Conservation (phyloP, 176 grass and related monocot species). For the Cenchrus americanus region DNA sequence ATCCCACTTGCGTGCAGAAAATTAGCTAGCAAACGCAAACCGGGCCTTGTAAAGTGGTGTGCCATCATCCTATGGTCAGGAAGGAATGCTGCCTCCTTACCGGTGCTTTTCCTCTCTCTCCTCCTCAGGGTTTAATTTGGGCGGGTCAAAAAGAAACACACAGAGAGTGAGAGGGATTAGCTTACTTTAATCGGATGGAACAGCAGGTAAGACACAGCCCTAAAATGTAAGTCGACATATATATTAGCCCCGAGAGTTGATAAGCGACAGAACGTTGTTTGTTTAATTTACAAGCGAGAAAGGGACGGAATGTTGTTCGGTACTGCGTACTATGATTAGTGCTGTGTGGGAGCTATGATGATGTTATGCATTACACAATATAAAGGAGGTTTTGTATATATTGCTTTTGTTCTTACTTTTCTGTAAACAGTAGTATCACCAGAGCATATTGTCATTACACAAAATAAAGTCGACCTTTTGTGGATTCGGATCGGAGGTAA, state of each 20-base stretch:
- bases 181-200: constrained; percentile 10
- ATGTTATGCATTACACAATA: background rate
- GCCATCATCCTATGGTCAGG: constrained; percentile 7
- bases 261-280: background rate
- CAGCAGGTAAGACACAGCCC: background rate
- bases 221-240: background rate
- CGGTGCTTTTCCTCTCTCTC: constrained; percentile 45
- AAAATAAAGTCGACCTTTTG: background rate
- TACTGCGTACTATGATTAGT: constrained; percentile 1
- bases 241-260: background rate
- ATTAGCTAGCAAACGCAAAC: background rate
- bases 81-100: constrained; percentile 28
- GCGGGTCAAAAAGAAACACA: constrained; percentile 2
- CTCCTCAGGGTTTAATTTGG: background rate
- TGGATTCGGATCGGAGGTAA: background rate
- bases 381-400: background rate
- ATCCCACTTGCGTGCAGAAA: background rate
- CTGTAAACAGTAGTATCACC: background rate
- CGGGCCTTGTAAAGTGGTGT: background rate
- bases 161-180: background rate
- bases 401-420: background rate
- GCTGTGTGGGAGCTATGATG: background rate
- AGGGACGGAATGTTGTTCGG: background rate
- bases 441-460: background rate
- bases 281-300: background rate